phyloP scores from a whole-genome alignment of 179 eudicot species.

The Spergularia azorica region DNA sequence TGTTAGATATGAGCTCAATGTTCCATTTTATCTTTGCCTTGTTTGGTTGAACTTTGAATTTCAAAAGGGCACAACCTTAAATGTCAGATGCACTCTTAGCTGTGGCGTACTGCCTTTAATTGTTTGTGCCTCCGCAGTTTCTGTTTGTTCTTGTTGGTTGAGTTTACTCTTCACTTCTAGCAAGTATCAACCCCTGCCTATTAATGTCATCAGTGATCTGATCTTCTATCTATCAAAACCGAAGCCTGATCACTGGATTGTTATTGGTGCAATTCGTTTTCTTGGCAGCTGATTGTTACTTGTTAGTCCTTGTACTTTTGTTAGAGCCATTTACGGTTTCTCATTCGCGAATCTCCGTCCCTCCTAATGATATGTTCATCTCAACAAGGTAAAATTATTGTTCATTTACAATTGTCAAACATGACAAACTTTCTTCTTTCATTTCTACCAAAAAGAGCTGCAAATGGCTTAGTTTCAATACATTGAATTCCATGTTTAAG shows the following conservation, averaged over 20 bases:
- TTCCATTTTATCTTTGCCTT: neutral
- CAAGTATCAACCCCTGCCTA: neutral
- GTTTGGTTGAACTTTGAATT: constrained; percentile 15
- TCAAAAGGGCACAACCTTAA: neutral
- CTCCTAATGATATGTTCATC: too few relatives aligned
- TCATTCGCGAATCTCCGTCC: too few relatives aligned
- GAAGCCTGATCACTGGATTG: too few relatives aligned
- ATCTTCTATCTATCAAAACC: too few relatives aligned
- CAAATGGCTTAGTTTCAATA: neutral
- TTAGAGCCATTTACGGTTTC: neutral
- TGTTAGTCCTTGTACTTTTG: neutral
- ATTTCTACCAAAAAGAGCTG: neutral
- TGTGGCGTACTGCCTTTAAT: neutral
- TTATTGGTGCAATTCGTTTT: too few relatives aligned
- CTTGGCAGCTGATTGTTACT: too few relatives aligned
- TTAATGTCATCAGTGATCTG: too few relatives aligned
- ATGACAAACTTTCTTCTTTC: neutral
- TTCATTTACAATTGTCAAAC: neutral
- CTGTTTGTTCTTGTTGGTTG: neutral
- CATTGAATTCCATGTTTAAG: neutral
- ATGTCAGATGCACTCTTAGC: neutral
- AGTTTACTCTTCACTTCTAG: neutral
- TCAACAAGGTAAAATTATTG: too few relatives aligned
- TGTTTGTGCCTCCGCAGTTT: neutral
- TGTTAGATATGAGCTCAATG: constrained; percentile 17